phyloP scores from a whole-genome alignment of 2,329 filamentous ascomycete species.

The Colletotrichum musae region DNA sequence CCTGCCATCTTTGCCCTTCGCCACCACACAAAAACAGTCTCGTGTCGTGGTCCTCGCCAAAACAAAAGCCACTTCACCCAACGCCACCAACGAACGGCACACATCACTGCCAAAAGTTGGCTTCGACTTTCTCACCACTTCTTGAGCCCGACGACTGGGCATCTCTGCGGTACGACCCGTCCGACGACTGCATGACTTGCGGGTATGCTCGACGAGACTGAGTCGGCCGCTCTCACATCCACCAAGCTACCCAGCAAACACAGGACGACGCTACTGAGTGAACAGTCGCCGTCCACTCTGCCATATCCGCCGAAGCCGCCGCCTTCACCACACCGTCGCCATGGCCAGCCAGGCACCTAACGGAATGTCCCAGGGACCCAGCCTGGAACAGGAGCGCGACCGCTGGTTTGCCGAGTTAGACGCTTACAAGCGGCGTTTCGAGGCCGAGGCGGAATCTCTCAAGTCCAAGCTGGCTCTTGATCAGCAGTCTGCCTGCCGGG shows the following conservation, averaged over 20 bases:
- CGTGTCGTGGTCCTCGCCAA: too few species aligned
- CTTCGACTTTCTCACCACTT: not conserved
- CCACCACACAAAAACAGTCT: too few species aligned
- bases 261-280: not conserved
- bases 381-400: slow-evolving; percentile 30
- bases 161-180: not conserved
- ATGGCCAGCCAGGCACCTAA: slow-evolving; percentile 23
- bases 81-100: too few species aligned
- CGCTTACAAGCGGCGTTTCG: slow-evolving; percentile 26
- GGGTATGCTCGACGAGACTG: slow-evolving; percentile 24
- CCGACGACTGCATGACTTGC: not conserved
- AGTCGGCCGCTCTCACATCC: not conserved
- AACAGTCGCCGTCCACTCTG: not conserved
- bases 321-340: not conserved
- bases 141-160: not conserved
- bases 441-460: slow-evolving; percentile 21
- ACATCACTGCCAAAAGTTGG: too few species aligned
- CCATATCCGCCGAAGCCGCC: not conserved
- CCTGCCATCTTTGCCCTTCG: too few species aligned
- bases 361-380: slow-evolving; percentile 1
- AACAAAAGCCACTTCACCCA: too few species aligned
- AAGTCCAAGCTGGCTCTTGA: slow-evolving; percentile 18
- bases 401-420: slow-evolving; percentile 26
- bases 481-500: slow-evolving; percentile 20
- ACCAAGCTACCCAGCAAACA: not conserved